Conservation (phyloP, 768 basidiomycete species). For the Tulasnella sp. region DNA sequence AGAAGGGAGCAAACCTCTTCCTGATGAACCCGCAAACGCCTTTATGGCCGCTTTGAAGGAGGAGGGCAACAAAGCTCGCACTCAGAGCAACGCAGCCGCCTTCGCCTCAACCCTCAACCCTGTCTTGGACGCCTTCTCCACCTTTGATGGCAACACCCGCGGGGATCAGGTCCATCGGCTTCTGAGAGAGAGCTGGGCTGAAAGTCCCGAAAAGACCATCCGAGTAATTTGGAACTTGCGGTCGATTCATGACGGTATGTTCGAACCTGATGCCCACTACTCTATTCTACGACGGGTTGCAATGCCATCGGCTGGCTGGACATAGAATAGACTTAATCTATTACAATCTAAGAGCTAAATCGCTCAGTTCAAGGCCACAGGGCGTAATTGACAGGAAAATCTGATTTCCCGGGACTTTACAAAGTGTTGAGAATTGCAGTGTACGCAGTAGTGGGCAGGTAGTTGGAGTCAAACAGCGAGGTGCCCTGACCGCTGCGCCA, state of each 20-base stretch:
- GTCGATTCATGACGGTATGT: slow-evolving; percentile 61
- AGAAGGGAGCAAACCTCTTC: neutral
- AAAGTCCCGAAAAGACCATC: slow-evolving; percentile 56
- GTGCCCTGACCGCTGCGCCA: no score
- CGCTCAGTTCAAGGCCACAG: no score
- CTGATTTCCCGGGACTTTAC: no score
- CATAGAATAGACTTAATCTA: no score
- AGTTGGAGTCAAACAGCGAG: no score
- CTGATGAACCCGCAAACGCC: slow-evolving; percentile 29
- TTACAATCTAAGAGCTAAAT: no score
- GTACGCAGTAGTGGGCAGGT: no score
- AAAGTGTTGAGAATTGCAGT: no score
- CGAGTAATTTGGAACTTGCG: slow-evolving; percentile 63
- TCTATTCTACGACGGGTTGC: no score
- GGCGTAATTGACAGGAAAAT: no score
- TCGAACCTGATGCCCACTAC: no score
- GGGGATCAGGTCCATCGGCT: slow-evolving; percentile 35
- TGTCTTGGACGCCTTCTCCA: slow-evolving; percentile 57
- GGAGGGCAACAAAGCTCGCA: slow-evolving; percentile 45
- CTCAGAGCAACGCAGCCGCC: slow-evolving; percentile 51
- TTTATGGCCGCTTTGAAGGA: slow-evolving; percentile 55
- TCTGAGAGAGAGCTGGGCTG: slow-evolving; percentile 53
- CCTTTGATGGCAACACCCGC: slow-evolving; percentile 35
- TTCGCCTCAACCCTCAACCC: slow-evolving; percentile 50
- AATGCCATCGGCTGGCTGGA: no score